Percentiles rank a stretch among this genome's conserved stretches.
These are phyloP conservation scores for Agastache rugosa DNA, from an alignment of 257 asterid species.

Conservation along the genomic window DNA sequence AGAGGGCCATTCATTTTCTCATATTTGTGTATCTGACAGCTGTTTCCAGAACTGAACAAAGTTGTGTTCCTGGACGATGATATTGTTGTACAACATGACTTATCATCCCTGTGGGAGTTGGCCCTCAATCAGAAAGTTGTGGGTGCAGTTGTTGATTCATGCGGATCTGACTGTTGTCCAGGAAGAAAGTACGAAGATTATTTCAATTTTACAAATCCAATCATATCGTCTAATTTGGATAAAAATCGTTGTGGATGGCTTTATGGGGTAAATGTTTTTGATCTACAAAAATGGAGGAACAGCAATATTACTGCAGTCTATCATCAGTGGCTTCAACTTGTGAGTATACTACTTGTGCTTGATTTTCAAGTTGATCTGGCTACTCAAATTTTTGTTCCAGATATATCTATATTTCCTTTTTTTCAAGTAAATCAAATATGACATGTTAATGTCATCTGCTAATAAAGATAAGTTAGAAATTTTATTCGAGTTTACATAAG, in stretches of 20 bases:
- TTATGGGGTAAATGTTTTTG: slow-evolving; percentile 76
- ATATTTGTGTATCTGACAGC: slow-evolving; percentile 61
- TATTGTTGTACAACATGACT: slow-evolving; percentile 75
- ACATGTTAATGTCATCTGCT: not conserved
- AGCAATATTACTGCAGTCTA: slow-evolving; percentile 69
- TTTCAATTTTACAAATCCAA: slow-evolving; percentile 69
- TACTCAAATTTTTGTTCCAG: not conserved
- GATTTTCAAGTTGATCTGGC: not conserved
- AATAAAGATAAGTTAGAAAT: not conserved
- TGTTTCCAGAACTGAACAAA: slow-evolving; percentile 80
- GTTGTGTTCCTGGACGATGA: slow-evolving; percentile 88
- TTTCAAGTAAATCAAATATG: too few relatives aligned
- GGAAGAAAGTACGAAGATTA: slow-evolving; percentile 71
- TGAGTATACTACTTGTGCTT: slow-evolving; percentile 46
- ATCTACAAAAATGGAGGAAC: slow-evolving; percentile 80
- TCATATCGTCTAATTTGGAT: slow-evolving; percentile 60
- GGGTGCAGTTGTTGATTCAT: slow-evolving; percentile 84
- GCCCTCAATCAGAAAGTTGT: slow-evolving; percentile 77
- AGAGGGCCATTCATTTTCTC: slow-evolving; percentile 40
- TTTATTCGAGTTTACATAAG: not conserved
- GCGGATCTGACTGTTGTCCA: slow-evolving; percentile 68
- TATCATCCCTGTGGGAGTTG: slow-evolving; percentile 83
- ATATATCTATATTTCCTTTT: not conserved
- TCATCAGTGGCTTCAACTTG: slow-evolving; percentile 88
- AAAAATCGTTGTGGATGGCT: slow-evolving; percentile 72